Conservation (phyloP, 2,329 filamentous ascomycete species). For the Colletotrichum caudatum region DNA sequence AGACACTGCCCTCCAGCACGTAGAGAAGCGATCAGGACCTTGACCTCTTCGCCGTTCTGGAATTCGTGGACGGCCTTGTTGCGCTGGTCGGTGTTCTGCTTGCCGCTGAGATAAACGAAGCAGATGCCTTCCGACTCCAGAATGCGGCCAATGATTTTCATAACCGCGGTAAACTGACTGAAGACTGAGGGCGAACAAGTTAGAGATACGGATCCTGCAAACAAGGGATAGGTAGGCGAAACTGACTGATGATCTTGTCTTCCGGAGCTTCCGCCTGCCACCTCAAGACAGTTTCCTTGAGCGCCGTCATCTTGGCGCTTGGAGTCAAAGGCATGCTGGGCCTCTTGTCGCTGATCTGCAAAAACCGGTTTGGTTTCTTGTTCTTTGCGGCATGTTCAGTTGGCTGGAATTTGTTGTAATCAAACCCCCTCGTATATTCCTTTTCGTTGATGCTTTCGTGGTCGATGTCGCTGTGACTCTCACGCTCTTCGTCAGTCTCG, state of each 20-base stretch:
- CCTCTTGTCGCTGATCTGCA: slow-evolving; percentile 19
- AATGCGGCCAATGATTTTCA: slow-evolving; percentile 53
- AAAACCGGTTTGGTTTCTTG: slow-evolving; percentile 9
- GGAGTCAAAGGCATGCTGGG: slow-evolving; percentile 25
- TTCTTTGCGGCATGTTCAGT: not conserved
- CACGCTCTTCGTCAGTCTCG: not conserved
- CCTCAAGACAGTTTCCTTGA: slow-evolving; percentile 50
- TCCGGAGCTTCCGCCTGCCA: slow-evolving; percentile 50
- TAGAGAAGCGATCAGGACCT: slow-evolving; percentile 50
- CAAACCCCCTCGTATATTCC: not conserved
- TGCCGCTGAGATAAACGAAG: slow-evolving; percentile 55
- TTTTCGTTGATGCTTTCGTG: not conserved
- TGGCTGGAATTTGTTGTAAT: slow-evolving; percentile 8
- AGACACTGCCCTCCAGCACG: slow-evolving; percentile 53
- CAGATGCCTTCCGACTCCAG: slow-evolving; percentile 46
- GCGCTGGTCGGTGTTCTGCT: slow-evolving; percentile 43
- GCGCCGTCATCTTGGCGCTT: slow-evolving; percentile 50
- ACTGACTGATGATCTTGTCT: slow-evolving; percentile 56
- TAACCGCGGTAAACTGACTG: slow-evolving; percentile 49
- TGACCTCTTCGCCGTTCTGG: not conserved
- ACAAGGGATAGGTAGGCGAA: not conserved
- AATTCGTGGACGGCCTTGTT: slow-evolving; percentile 45
- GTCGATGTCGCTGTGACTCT: not conserved
- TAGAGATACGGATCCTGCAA: not conserved
- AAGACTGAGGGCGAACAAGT: slow-evolving; percentile 48